Base-by-base conservation (phyloP, 352 stramenopile genomes). In the Phytopythium vexans region DNA sequence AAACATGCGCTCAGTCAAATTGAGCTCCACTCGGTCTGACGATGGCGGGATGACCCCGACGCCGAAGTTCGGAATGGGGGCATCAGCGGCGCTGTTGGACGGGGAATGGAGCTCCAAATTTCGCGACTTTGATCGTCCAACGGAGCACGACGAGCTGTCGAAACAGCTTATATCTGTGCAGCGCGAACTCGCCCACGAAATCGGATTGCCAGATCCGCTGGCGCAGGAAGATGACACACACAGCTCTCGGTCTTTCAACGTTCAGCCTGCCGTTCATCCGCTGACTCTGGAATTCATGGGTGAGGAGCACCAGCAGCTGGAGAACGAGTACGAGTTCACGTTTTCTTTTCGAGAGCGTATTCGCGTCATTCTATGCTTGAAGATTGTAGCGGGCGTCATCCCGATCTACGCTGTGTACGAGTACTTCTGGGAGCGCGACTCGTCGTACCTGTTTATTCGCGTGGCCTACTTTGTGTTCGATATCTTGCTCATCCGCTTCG, bases 221-320 rank as follows among this genome's bases (percentile, higher is more conserved):
- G 60, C 72, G 21, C 56, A 82, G 41, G 82, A 92, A 69, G 82
- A 92, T 27, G 77, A 89, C 32, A 56, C 70, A 0, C 81, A 91
- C 21, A 88, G 70, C 32, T 86, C 76, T 9, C 62, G 76, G 0
- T 77, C 74, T 0, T 54, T 91, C 6, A 81, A 80, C 12, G 69
- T 88, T 7, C 82, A 92, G 38, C 81, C 79, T 32, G 72, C 65
- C 3, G 70, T 94, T 1, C 84, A 92, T 32, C 84, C 84, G 1
- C 64, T 94, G 11, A 92, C 84, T 1, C 56, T 92, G 0, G 82
- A 92, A 40, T 94, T 94, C 34, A 92, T 92, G 82, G 84, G 84
- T 1, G 84, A 94, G 41, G 71, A 92, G 47, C 76, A 92, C 16
- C 75, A 89, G 51, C 68, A 81, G 42, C 66, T 94, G 4, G 82